These are phyloP conservation scores for Boletus subparvulus DNA, from an alignment of 768 basidiomycete species.

Conservation along the genomic window DNA sequence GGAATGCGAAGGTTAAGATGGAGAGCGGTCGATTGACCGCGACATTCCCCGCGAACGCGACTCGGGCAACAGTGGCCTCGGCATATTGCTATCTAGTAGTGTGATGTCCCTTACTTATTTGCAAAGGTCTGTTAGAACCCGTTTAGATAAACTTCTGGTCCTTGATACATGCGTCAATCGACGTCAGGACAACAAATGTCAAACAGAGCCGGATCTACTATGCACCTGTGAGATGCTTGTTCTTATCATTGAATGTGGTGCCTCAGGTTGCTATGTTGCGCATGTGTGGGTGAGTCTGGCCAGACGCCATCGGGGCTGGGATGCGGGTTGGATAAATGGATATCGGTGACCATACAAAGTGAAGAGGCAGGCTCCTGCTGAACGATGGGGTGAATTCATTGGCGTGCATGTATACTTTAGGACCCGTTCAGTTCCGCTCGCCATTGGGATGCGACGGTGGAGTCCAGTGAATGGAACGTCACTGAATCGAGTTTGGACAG, in stretches of 20 bases:
- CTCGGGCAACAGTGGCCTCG: not conserved
- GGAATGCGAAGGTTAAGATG: not conserved
- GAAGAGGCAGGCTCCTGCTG: no score
- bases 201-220: no score
- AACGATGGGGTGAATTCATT: no score
- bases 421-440: slow-evolving; percentile 68
- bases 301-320: no score
- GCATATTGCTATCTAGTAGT: not conserved
- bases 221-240: no score
- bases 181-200: not conserved
- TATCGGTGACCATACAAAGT: no score
- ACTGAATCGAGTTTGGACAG: slow-evolving; percentile 69
- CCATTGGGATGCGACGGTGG: slow-evolving; percentile 66
- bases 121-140: not conserved
- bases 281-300: no score
- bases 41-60: not conserved
- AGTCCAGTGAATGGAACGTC: slow-evolving; percentile 55
- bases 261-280: no score
- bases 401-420: no score
- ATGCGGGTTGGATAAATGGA: no score
- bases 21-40: not conserved
- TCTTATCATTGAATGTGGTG: no score
- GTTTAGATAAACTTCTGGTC: not conserved
- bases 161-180: not conserved
- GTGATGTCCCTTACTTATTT: not conserved